Base-by-base conservation (phyloP, 345 rosid species). In the Isatis tinctoria region DNA sequence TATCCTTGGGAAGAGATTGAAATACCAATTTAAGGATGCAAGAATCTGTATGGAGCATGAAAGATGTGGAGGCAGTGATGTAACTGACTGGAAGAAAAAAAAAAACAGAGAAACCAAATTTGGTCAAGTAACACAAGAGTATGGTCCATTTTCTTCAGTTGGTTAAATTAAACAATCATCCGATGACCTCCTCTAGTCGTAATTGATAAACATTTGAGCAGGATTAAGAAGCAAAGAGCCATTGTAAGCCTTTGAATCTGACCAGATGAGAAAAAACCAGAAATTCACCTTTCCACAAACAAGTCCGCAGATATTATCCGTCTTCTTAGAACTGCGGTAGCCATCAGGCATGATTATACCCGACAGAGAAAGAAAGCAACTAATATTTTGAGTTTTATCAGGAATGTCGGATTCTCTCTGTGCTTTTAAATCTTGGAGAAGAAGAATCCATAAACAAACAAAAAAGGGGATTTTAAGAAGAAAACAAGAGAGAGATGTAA, bases 271-370 rank as follows among this genome's bases (percentile, higher is more conserved):
- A 7, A 62, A 45, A 47, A 45, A 6, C 9, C 13, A 33, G 14
- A 20, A 56, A 10, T 13, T 40, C 64, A 90, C 96, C 96, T 88
- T 78, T 69, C 93, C 93, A 60, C 92, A 88, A 72, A 90, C 96
- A 95, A 87, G 78, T 69, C 93, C 93, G 57, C 92, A 88, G 70
- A 87, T 79, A 71, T 81, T 87, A 76, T 89, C 92, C 58, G 93
- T 86, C 81, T 93, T 93, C 89, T 93, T 93, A 13, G 89, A 90
- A 82, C 73, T 86, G 72, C 72, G 83, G 78, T 86, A 85, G 35
- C 85, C 88, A 68, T 81, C 87, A 47, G 85, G 63, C 96, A 90
- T 90, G 82, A 69, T 80, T 4, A 30, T 30, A 30, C 6, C 5
- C 4, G 6, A 30, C 6, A 30, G 32, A 30, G 32, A 30, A 14